A percentile compares a stretch with the other conserved stretches of the same genome.
Conservation (phyloP, 2,329 filamentous ascomycete genomes). For the Phaeomoniella chlamydospora region DNA sequence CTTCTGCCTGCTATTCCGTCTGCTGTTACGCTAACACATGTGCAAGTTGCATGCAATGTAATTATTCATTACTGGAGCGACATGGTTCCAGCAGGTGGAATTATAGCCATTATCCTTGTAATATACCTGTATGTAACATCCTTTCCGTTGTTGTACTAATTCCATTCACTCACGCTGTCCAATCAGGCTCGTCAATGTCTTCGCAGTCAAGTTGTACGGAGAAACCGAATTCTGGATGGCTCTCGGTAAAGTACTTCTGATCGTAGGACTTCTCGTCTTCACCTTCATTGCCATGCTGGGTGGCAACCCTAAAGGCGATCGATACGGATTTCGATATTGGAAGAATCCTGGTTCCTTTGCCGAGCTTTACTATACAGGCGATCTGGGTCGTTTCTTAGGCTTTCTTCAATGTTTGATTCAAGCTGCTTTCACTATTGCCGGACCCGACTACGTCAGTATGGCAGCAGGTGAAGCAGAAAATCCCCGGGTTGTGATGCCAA, state of each 20-base stretch:
- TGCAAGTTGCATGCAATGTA: slow-evolving; percentile 33
- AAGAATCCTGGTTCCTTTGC: slow-evolving; percentile 53
- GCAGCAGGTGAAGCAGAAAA: slow-evolving; percentile 58
- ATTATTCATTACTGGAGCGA: slow-evolving; percentile 36
- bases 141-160: not conserved
- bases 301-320: slow-evolving; percentile 58
- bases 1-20: too few relatives aligned
- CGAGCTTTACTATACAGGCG: slow-evolving; percentile 47
- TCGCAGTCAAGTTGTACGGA: slow-evolving; percentile 61
- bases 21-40: too few relatives aligned
- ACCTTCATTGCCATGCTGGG: slow-evolving; percentile 76
- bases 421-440: slow-evolving; percentile 53
- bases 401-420: slow-evolving; percentile 63
- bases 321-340: slow-evolving; percentile 61
- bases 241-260: slow-evolving; percentile 56
- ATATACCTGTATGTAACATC: slow-evolving; percentile 23
- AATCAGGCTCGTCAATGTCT: slow-evolving; percentile 45
- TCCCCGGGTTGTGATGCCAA: slow-evolving; percentile 54
- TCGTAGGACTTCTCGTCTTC: slow-evolving; percentile 56
- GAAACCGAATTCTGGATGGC: slow-evolving; percentile 66
- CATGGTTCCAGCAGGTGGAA: slow-evolving; percentile 27
- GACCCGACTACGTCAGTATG: slow-evolving; percentile 52
- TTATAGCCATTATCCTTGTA: slow-evolving; percentile 29
- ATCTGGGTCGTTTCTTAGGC: slow-evolving; percentile 58
- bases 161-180: not conserved